Evolutionary conservation across 73 alveolate genomes (phyloP), one percentile per base, ranked within the genome.

Genomic region (Vitrella brassicaformis): DNA sequence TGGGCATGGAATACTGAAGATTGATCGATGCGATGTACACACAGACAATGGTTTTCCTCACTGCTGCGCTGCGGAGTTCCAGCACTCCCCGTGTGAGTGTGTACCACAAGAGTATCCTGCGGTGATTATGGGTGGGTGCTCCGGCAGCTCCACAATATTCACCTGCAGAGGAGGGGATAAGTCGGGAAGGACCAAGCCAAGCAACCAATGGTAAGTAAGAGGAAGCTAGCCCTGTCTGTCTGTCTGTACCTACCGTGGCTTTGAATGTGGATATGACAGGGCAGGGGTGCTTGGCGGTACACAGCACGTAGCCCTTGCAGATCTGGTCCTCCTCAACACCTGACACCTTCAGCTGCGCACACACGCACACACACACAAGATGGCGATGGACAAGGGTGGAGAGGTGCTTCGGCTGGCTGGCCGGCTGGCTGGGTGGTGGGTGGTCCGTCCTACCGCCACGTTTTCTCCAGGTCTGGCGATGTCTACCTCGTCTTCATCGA

Each of bases 241-340:
- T n/a, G n/a, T n/a, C n/a, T n/a, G n/a, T n/a, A n/a, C n/a, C n/a
- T n/a, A n/a, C n/a, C n/a, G n/a, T n/a, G n/a, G 96, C 97, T 83
- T 94, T 94, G 81, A 94, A 87, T 47, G 89, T 85, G 71, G 91
- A 88, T 30, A 90, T 81, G 47, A 78, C 81, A 0, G 91, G 92
- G 47, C 89, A 81, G 47, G 84, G 89, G 31, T 70, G 80, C 76
- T 89, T 88, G 80, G 81, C 81, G 68, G 85, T 74, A 64, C 97
- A 91, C 73, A 94, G 81, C 71, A 94, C 95, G 82, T 88, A 89
- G 68, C 98, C 98, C 79, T 90, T 94, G 75, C 87, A 85, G 47
- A 94, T 87, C 79, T 81, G 86, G 80, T 94, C 98, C 72, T 90
- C 96, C 30, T 85, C 93, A 30, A 88, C 83, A 71, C 91, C 89